Base-by-base conservation (phyloP, 495 filamentous ascomycete genomes). In the Cladorrhinum samala region DNA sequence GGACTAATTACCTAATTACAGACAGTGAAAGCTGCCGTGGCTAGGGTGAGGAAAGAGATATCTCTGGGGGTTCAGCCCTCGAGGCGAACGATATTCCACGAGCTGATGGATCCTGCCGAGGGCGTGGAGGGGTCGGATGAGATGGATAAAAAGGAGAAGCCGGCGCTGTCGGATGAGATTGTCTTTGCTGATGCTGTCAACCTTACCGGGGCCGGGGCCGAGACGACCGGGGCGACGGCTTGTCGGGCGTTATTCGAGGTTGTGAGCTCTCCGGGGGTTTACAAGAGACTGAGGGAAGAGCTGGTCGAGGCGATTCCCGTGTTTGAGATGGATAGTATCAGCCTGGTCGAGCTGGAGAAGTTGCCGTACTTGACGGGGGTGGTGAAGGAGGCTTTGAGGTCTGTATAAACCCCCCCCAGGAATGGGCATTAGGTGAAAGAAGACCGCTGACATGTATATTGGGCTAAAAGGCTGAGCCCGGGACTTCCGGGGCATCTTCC, bases 161-260 rank as follows among this genome's bases (percentile, higher is more conserved):
- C 9, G 49, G 56, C 9, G 53, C 65, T 33, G 53, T 70, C 52
- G 52, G 53, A 57, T 23, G n/a, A 30, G 2, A 11, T 46, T 20
- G 50, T 60, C 2, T 54, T 64, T 30, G 65, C 63, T 33, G 72
- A 73, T 50, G 67, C 65, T 1, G 62, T 62, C 19, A 62, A 56
- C 20, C 39, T 74, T 9, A 55, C 68, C 9, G 66, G 53, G 2
- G 72, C 69, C 2, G 66, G 68, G 0, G 50, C 69, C 0, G 73
- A 74, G 48, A 77, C 71, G 0, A 74, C 73, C 1, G 71, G 68
- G 1, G 67, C 70, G 53, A 69, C 72, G 0, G 55, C 67, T 47
- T 69, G 56, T 0, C 56, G 72, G n/a, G 65, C 70, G 20, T 41
- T 62, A 1, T 74, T 68, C 44, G 57, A 74, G 37, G 61, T 72